Base-by-base conservation (phyloP, 805 yeast genomes). In the Candida suzukii region DNA sequence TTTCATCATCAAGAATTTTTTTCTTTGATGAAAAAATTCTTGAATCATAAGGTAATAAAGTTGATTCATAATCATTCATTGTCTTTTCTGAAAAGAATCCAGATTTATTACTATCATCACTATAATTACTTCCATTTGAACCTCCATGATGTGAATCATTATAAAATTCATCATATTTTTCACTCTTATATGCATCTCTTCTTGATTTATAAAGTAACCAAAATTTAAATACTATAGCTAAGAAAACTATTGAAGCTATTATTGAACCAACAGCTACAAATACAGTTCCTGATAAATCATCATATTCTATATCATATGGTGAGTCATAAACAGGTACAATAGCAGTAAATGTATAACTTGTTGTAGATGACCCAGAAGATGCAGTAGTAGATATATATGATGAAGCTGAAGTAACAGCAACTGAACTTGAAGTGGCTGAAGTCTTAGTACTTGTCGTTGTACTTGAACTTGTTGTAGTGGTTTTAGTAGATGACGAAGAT, bases 231-330 rank as follows among this genome's bases (percentile, higher is more conserved):
- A 56, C 25, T 7, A 56, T 38, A 2, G 52, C 42, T 9, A 62
- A 19, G 2, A 60, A 43, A 3, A 56, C 32, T n/a, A 48, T 22
- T 3, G 50, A 39, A 16, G 49, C 16, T 46, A 70, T 38, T 8
- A 67, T 49, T 0, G 61, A 57, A 5, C 74, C 76, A 7, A 68
- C 56, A 4, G 67, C 55, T 27, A 73, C 67, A 52, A 73, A 72
- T 18, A 72, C 67, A 13, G 73, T 51, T 19, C 69, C 67, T 16
- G 56, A 51, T 2, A 67, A 62, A 34, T 62, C 48, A 8, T 44
- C 33, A 6, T 60, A 40, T 18, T 40, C 38, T 8, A 42, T 39
- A 10, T 69, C 52, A 43, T 49, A 67, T 10, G 74, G 74, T 38
- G 67, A 43, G 7, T 27, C 13, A 2, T 20, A 40, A 4, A 47